Evolutionary conservation across 2,329 filamentous ascomycete genomes (phyloP).

Genomic region (Neurospora sp.): DNA sequence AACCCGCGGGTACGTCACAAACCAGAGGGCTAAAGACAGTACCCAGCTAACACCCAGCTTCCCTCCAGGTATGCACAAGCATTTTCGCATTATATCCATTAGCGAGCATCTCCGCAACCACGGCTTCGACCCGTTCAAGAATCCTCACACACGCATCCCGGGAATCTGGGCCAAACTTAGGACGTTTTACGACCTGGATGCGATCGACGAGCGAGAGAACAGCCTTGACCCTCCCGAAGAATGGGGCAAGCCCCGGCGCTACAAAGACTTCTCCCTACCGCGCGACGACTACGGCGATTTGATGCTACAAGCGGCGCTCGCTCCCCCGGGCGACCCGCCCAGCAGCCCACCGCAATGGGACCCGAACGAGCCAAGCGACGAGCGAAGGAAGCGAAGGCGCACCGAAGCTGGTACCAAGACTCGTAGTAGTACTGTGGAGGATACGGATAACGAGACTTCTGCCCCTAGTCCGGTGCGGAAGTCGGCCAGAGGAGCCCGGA

Average conservation of each 20-base stretch:
- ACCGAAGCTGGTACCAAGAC: slow-evolving; percentile 25
- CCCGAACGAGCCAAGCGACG: slow-evolving; percentile 11
- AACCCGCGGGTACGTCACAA: slow-evolving; percentile 64
- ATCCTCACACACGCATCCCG: slow-evolving; percentile 75
- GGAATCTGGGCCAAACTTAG: slow-evolving; percentile 86
- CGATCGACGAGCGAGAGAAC: slow-evolving; percentile 76
- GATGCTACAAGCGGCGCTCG: slow-evolving; percentile 35
- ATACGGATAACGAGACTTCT: slow-evolving; percentile 39
- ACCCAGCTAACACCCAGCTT: slow-evolving; percentile 3
- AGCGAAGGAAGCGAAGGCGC: slow-evolving; percentile 30
- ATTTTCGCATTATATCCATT: slow-evolving; percentile 85
- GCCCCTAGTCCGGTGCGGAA: slow-evolving; percentile 28
- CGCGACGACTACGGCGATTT: slow-evolving; percentile 33
- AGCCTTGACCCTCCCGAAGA: slow-evolving; percentile 43
- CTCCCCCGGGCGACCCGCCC: slow-evolving; percentile 36
- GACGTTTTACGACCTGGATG: slow-evolving; percentile 73
- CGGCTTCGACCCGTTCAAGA: slow-evolving; percentile 60
- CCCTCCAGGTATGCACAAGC: slow-evolving; percentile 71
- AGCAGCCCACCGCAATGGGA: slow-evolving; percentile 37
- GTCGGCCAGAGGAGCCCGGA: slow-evolving; percentile 32
- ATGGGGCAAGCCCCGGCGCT: slow-evolving; percentile 48
- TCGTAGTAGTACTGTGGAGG: slow-evolving; percentile 40
- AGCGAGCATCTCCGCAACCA: slow-evolving; percentile 70
- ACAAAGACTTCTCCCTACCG: slow-evolving; percentile 57
- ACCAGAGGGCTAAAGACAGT: background rate